phyloP scores from a whole-genome alignment of 768 basidiomycete genomes.

The Boletus subparvulus region DNA sequence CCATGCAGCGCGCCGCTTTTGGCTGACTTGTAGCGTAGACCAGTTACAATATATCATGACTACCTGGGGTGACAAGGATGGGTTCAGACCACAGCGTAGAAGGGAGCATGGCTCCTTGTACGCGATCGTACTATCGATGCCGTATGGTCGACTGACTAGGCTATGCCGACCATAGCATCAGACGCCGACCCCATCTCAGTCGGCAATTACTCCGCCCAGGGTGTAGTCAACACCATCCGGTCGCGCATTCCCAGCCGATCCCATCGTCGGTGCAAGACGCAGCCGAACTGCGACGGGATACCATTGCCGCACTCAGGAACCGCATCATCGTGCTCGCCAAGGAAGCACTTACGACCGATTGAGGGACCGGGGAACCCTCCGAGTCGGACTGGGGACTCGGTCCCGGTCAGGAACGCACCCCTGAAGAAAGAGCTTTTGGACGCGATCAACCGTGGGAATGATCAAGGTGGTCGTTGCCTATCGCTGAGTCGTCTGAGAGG shows the following conservation, averaged over 20 bases:
- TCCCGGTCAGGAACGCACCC: slow-evolving; percentile 49
- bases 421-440: slow-evolving; percentile 67
- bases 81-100: too few species aligned
- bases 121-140: too few species aligned
- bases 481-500: background rate
- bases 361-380: slow-evolving; percentile 54
- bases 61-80: too few species aligned
- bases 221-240: slow-evolving; percentile 78
- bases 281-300: slow-evolving; percentile 60
- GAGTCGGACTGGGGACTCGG: slow-evolving; percentile 76
- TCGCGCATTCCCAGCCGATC: slow-evolving; percentile 77
- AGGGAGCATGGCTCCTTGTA: too few species aligned
- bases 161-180: background rate
- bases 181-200: slow-evolving; percentile 59
- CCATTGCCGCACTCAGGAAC: slow-evolving; percentile 45
- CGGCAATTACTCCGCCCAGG: slow-evolving; percentile 92
- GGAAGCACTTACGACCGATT: slow-evolving; percentile 61
- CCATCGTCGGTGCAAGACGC: slow-evolving; percentile 96
- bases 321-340: slow-evolving; percentile 83
- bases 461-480: slow-evolving; percentile 61
- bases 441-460: slow-evolving; percentile 82
- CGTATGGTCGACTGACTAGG: background rate
- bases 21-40: too few species aligned
- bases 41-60: too few species aligned
- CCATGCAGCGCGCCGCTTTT: too few species aligned